phyloP scores from a whole-genome alignment of 108 stramenopile species.

The Skeletonema menzelii region DNA sequence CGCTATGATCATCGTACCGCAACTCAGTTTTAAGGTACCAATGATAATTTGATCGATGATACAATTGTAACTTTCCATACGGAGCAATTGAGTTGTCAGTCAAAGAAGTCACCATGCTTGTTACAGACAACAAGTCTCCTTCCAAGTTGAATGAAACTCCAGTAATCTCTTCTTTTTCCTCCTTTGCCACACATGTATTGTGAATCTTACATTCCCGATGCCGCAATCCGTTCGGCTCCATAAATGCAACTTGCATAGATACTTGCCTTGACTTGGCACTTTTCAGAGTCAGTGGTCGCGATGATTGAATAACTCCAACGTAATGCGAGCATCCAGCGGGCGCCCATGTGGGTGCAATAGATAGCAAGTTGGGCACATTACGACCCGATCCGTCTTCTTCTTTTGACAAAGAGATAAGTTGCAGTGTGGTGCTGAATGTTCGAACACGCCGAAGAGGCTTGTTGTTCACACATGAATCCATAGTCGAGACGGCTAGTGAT shows the following conservation, averaged over 20 bases:
- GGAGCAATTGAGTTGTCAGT: not conserved
- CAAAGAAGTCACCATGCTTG: conserved; percentile 34
- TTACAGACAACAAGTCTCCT: conserved; percentile 76
- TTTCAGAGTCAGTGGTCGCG: conserved; percentile 23
- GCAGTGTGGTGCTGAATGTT: conserved; percentile 67
- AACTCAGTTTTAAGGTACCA: conserved; percentile 91
- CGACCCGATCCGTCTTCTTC: conserved; percentile 85
- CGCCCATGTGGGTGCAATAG: conserved; percentile 68
- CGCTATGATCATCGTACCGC: conserved; percentile 23
- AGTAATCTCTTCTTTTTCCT: conserved; percentile 46
- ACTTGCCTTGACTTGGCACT: conserved; percentile 54
- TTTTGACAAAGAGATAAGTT: conserved; percentile 67
- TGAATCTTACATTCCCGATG: conserved; percentile 79
- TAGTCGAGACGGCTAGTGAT: conserved; percentile 64
- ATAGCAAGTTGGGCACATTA: conserved; percentile 65
- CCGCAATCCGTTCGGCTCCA: conserved; percentile 88
- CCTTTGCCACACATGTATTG: conserved; percentile 40
- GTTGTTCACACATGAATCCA: conserved; percentile 55
- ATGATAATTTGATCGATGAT: conserved; percentile 89
- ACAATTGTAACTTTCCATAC: conserved; percentile 77
- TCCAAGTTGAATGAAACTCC: conserved; percentile 70
- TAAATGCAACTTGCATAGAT: conserved; percentile 73
- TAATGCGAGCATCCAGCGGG: conserved; percentile 77
- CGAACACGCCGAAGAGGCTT: conserved; percentile 60
- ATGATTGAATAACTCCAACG: conserved; percentile 67